Percentiles rank a stretch among this genome's conserved stretches.
Conservation (phyloP, 176 grass and related monocot species). For the Carex pumila region DNA sequence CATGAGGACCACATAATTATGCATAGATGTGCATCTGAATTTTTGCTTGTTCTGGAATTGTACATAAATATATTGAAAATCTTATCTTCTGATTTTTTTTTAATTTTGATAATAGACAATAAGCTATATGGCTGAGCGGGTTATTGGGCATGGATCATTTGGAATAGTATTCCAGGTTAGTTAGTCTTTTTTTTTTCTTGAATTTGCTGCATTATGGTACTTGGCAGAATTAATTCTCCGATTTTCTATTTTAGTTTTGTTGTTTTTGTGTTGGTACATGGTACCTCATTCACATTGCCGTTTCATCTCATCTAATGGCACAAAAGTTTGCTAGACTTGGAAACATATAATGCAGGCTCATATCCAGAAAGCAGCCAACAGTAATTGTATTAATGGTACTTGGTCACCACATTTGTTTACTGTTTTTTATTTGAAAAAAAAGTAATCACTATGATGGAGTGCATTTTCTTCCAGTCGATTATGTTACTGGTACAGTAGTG, state of each 20-base stretch:
- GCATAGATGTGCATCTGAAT: slow-evolving; percentile 11
- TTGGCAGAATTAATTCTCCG: background rate
- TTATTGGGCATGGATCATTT: slow-evolving; percentile 68
- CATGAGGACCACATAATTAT: background rate
- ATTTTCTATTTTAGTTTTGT: background rate
- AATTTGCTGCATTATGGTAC: background rate
- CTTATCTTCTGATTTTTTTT: background rate
- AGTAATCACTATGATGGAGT: background rate
- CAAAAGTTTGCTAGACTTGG: background rate
- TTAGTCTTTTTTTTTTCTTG: background rate
- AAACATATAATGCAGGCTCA: background rate
- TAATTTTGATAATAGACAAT: slow-evolving; percentile 45
- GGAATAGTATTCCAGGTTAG: slow-evolving; percentile 62
- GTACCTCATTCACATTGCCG: background rate
- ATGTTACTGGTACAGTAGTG: background rate
- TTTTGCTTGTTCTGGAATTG: background rate
- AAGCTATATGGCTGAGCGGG: slow-evolving; percentile 73
- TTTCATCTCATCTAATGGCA: background rate
- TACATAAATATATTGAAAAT: background rate
- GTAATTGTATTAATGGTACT: background rate
- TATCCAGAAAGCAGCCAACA: background rate
- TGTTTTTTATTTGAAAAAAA: background rate
- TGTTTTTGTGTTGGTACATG: background rate
- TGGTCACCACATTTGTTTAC: background rate
- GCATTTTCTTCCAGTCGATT: background rate